These are phyloP conservation scores for Leccinum sublutescens DNA, from an alignment of 768 basidiomycete genomes.

Conservation along the genomic window DNA sequence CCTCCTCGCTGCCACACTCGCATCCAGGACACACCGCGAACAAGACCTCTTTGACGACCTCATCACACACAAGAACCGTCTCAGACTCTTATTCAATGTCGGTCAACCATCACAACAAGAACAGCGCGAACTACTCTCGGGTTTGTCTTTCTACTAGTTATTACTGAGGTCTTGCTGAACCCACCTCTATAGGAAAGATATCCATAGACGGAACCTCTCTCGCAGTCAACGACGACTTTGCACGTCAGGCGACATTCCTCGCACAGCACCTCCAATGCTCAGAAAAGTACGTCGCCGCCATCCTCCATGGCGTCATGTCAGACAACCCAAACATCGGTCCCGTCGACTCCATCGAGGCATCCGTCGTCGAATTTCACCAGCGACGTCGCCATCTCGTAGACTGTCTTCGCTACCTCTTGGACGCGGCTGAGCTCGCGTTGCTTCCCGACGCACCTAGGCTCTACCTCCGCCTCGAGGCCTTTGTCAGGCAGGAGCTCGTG, in stretches of 20 bases:
- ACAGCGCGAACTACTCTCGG: conserved; percentile 66
- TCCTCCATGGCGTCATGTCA: conserved; percentile 62
- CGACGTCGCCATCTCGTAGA: conserved; percentile 70
- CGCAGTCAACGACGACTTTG: conserved; percentile 77
- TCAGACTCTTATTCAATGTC: conserved; percentile 64
- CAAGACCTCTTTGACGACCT: conserved; percentile 77
- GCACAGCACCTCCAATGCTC: conserved; percentile 80
- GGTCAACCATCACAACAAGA: conserved; percentile 62
- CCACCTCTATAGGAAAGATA: conserved; percentile 55
- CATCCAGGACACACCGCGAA: conserved; percentile 51
- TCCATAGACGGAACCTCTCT: conserved; percentile 62
- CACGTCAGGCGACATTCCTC: conserved; percentile 72
- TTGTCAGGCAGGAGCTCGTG: conserved; percentile 48
- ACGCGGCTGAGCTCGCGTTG: conserved; percentile 52
- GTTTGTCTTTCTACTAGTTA: conserved; percentile 35
- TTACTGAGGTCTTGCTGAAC: neutral
- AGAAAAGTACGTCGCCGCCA: conserved; percentile 72
- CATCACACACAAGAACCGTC: conserved; percentile 60
- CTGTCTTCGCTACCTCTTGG: conserved; percentile 66
- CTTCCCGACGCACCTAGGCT: conserved; percentile 36
- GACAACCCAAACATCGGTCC: conserved; percentile 63
- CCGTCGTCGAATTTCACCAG: conserved; percentile 66
- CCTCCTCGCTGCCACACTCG: conserved; percentile 47
- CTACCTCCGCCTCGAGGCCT: conserved; percentile 51
- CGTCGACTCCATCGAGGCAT: conserved; percentile 58